Percentiles rank a stretch among this genome's conserved stretches.
Evolutionary conservation across 345 rosid genomes (phyloP).

Genomic region (Hevea brasiliensis): DNA sequence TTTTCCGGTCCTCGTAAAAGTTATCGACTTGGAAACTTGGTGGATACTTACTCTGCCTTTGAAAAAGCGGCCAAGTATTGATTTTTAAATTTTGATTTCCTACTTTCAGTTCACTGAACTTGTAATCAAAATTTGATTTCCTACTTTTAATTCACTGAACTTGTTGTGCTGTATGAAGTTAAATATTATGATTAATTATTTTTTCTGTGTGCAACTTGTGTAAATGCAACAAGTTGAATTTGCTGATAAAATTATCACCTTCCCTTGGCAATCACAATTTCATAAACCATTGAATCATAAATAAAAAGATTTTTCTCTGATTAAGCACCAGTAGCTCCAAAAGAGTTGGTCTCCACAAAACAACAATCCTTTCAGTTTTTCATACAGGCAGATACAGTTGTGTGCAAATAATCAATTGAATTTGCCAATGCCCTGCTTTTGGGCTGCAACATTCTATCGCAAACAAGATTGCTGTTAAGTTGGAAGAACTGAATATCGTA

Average conservation of each 20-base stretch:
- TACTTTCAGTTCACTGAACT: not conserved
- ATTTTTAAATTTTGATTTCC: not conserved
- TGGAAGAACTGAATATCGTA: not conserved
- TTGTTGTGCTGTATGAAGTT: not conserved
- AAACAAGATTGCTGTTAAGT: not conserved
- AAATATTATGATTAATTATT: not conserved
- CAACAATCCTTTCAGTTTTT: no score
- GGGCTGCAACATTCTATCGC: not conserved
- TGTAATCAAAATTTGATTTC: no score
- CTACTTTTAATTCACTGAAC: no score
- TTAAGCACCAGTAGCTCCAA: no score
- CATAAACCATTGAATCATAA: no score
- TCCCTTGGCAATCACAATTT: no score
- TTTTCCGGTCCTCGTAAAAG: conserved; percentile 80
- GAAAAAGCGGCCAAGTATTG: conserved; percentile 82
- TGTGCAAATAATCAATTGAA: not conserved
- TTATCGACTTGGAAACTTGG: conserved; percentile 62
- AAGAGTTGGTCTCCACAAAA: no score
- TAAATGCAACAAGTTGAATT: conserved; percentile 21
- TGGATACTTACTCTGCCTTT: conserved; percentile 69
- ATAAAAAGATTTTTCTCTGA: no score
- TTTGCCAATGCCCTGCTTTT: not conserved
- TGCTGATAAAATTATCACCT: no score
- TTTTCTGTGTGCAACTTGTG: not conserved
- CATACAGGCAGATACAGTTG: no score